Evolutionary conservation across 495 filamentous ascomycete genomes (phyloP), one percentile per base, ranked within the genome.

Genomic region (Opeltia flavorubescens): DNA sequence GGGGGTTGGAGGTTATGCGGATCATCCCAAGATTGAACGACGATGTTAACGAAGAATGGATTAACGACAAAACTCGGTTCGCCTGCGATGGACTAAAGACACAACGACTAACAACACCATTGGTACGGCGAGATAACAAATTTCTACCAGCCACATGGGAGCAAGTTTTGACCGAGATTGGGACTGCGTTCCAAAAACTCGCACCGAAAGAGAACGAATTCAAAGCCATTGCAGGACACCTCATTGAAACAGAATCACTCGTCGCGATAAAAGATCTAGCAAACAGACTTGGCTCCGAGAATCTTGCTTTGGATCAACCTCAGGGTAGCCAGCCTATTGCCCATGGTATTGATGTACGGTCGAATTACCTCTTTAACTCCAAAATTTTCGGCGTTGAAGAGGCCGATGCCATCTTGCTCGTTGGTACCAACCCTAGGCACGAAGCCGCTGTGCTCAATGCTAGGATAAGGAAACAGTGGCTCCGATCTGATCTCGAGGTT

Each of bases 31-130:
- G 91, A 54, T 74, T 96, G 42, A 98, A 96, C 60, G 91, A 98
- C 55, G 88, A 96, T 59, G 76, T 98, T 50, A 98, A 98, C 62
- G 91, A 98, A 66, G 91, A 96, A 66, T 98, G 91, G 91, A 95
- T 98, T 59, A 89, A 95, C 59, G 91, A 98, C 69, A 98, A 98
- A 70, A 82, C 86, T 20, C 76, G 91, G 26, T 98, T 96, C 64
- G 89, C 91, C 6, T 95, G 88, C 62, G 91, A 98, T 66, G 91
- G 89, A n/a, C 68, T 98, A 50, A 89, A 82, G 73, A 95, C 88
- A 27, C 91, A 98, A 62, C 73, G 91, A 47, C 71, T 98, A 20
- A 95, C 91, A 27, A 91, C 86, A 35, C 91, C 91, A 4, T 67
- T 98, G 33, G 83, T 95, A 52, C 84, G 93, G 57, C 76, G 80